Conservation (phyloP, 345 rosid genomes). For the Pugionium dolabratum region DNA sequence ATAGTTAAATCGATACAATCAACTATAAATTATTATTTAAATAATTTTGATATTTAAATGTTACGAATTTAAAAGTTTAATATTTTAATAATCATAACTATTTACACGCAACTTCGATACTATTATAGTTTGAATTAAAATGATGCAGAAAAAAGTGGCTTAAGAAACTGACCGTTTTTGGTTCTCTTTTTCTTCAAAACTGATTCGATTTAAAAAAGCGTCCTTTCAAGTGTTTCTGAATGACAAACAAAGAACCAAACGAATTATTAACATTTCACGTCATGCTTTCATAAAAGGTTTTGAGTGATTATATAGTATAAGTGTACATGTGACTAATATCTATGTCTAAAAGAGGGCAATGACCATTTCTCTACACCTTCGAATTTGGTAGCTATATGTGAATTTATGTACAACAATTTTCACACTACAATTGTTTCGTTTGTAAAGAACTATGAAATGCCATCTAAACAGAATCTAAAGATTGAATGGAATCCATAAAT, state of each 20-base stretch:
- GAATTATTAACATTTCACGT: background rate
- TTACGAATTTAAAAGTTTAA: too few species aligned
- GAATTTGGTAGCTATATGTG: background rate
- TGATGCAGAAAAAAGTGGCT: background rate
- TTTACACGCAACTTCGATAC: too few species aligned
- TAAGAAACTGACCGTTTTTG: background rate
- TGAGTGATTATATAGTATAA: background rate
- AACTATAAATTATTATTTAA: too few species aligned
- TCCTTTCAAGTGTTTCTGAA: slow-evolving; percentile 7
- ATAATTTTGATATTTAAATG: too few species aligned
- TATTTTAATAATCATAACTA: too few species aligned
- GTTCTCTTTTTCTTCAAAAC: background rate
- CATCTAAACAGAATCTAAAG: background rate
- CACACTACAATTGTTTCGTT: slow-evolving; percentile 1
- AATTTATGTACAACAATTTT: background rate
- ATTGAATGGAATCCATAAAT: background rate
- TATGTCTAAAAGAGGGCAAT: slow-evolving; percentile 10
- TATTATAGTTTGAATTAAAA: background rate
- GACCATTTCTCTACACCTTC: slow-evolving; percentile 12
- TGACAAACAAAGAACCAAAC: slow-evolving; percentile 19
- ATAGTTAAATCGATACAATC: too few species aligned
- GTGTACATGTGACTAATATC: background rate
- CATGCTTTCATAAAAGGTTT: background rate
- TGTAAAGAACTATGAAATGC: background rate
- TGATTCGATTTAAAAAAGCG: background rate